Evolutionary conservation across 2,329 filamentous ascomycete species (phyloP).

Genomic region (Lasiodiplodia sp.): DNA sequence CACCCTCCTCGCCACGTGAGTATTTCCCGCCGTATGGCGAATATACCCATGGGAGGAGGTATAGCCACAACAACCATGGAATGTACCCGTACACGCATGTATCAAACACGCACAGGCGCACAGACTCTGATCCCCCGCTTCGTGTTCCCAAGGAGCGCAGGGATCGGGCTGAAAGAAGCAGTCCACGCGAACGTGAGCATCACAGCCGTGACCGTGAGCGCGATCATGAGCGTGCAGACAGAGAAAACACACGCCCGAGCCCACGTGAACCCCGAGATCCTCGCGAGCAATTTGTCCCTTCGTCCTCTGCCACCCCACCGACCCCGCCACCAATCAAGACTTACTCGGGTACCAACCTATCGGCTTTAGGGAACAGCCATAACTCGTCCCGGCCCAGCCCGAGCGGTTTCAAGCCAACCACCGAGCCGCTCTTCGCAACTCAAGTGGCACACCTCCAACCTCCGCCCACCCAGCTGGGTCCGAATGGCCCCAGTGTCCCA

Average conservation of each 20-base stretch:
- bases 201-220: slow-evolving; percentile 15
- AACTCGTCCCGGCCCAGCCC: slow-evolving; percentile 18
- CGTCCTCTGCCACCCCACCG: background rate
- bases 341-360: slow-evolving; percentile 28
- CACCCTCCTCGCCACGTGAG: slow-evolving; percentile 47
- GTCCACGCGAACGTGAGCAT: slow-evolving; percentile 18
- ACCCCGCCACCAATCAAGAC: slow-evolving; percentile 29
- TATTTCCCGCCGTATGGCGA: slow-evolving; percentile 47
- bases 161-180: background rate
- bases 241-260: slow-evolving; percentile 5
- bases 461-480: slow-evolving; percentile 25
- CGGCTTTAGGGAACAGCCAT: slow-evolving; percentile 34
- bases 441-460: slow-evolving; percentile 51
- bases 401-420: slow-evolving; percentile 52
- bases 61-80: slow-evolving; percentile 22
- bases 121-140: slow-evolving; percentile 18
- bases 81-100: slow-evolving; percentile 16
- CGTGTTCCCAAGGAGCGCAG: slow-evolving; percentile 8
- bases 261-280: slow-evolving; percentile 4
- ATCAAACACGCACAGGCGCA: slow-evolving; percentile 17
- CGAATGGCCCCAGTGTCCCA: slow-evolving; percentile 48
- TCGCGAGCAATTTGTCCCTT: slow-evolving; percentile 1
- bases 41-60: slow-evolving; percentile 37
- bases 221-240: slow-evolving; percentile 7
- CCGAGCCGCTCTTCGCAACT: slow-evolving; percentile 56